These are phyloP conservation scores for Gossypium bickii DNA, from an alignment of 345 rosid genomes.

Conservation along the genomic window DNA sequence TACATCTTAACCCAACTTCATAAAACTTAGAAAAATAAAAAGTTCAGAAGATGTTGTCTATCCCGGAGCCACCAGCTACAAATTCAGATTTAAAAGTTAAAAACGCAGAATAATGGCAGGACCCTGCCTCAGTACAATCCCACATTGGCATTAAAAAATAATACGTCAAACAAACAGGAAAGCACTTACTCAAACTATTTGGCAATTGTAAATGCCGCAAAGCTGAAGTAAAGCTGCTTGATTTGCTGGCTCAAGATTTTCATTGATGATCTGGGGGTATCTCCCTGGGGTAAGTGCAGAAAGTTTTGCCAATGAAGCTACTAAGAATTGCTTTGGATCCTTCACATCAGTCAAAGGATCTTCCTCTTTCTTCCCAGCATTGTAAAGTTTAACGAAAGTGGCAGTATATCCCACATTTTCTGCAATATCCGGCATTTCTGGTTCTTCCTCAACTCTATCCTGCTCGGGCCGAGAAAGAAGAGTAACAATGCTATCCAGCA, in stretches of 20 bases:
- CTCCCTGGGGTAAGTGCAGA: constrained; percentile 66
- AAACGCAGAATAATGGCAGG: background rate
- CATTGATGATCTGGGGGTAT: constrained; percentile 64
- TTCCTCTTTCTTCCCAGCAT: constrained; percentile 87
- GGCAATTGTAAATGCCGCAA: constrained; percentile 53
- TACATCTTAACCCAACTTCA: background rate
- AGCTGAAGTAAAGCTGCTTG: constrained; percentile 66
- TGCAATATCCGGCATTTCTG: constrained; percentile 83
- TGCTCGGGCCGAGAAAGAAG: constrained; percentile 84
- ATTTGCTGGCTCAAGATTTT: constrained; percentile 68
- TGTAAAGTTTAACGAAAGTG: constrained; percentile 70
- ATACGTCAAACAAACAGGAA: background rate
- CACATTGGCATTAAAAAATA: background rate
- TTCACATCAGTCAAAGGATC: constrained; percentile 76
- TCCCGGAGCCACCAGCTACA: background rate
- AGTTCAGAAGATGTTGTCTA: background rate
- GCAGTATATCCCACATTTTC: constrained; percentile 83
- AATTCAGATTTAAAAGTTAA: background rate
- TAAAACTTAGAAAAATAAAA: too few relatives aligned
- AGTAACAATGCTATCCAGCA: constrained; percentile 77
- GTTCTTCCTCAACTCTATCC: constrained; percentile 71
- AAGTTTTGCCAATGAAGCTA: constrained; percentile 56
- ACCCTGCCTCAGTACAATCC: background rate
- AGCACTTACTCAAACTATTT: constrained; percentile 59
- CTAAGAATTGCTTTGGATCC: constrained; percentile 78